Base-by-base conservation (phyloP, 176 grass and related monocot genomes). In the Cenchrus fungigraminus region DNA sequence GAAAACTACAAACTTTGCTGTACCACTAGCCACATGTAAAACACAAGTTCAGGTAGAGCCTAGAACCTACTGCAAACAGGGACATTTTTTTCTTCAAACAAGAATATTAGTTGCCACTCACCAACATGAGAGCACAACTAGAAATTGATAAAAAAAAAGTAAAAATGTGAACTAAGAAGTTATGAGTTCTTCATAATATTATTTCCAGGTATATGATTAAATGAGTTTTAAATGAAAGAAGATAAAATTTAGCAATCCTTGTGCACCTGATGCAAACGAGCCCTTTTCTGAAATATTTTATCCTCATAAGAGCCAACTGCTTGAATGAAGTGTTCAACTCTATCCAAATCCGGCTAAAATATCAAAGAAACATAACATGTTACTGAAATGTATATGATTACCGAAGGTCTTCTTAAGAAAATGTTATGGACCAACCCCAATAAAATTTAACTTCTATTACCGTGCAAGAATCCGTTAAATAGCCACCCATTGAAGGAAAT, bases 241-340 rank as follows among this genome's bases (percentile, higher is more conserved):
- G 37, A 2, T 4, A 58, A 66, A 65, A 79, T 81, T 43, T 31
- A 78, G 16, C 32, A 29, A 71, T 68, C 15, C 37, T 32, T 89
- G 79, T 72, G 67, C 51, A 97, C 95, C 91, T 97, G 87, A 84
- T 97, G 92, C 78, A 95, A 73, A 17, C 87, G 92, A 86, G 89
- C 84, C 74, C 95, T 97, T 91, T 97, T 97, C 90, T 93, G 89
- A 86, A 97, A 97, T 88, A 97, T 95, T 73, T 67, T 91, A 91
- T 95, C 95, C 78, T 97, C 95, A 28, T 87, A 95, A 10, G 91
- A 89, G 46, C 95, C 95, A 46, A 95, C 82, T 85, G 92, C 92
- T 86, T 97, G 95, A 91, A 97, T 97, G 77, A 97, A 97, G 86
- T 97, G 92, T 55, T 97, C 95, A 5, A 97, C 95, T 87, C 67